Percentiles rank a stretch among this genome's conserved stretches.
Evolutionary conservation across 2,329 filamentous ascomycete genomes (phyloP).

Genomic region (Knoxdaviesia capensis): DNA sequence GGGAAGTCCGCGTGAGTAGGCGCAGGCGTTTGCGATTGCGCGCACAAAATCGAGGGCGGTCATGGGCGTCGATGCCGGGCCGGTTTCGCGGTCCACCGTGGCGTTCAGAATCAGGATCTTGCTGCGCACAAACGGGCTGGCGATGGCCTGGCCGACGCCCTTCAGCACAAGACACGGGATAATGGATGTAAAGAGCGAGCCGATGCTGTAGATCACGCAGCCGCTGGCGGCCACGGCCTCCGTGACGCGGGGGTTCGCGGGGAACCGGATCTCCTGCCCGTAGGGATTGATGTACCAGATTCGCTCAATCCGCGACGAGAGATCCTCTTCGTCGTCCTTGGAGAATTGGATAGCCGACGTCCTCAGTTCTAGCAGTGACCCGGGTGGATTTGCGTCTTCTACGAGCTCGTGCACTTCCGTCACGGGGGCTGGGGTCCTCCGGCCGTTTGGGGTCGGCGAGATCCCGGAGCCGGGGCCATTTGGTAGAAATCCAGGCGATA

Average conservation of each 20-base stretch:
- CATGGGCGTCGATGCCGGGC: conserved; percentile 43
- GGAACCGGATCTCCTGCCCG: conserved; percentile 80
- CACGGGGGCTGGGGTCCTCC: conserved; percentile 10
- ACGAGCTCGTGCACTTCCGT: conserved; percentile 39
- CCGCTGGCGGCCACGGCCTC: conserved; percentile 42
- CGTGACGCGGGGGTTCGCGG: conserved; percentile 64
- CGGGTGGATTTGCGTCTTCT: conserved; percentile 65
- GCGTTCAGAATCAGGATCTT: conserved; percentile 80
- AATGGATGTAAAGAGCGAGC: conserved; percentile 80
- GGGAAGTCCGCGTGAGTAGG: conserved; percentile 37
- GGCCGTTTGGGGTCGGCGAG: conserved; percentile 4
- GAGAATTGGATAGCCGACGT: conserved; percentile 66
- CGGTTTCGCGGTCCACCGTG: conserved; percentile 69
- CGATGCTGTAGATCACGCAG: conserved; percentile 75
- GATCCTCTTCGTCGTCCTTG: conserved; percentile 55
- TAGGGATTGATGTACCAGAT: conserved; percentile 98
- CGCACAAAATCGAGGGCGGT: conserved; percentile 64
- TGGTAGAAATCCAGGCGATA: no score
- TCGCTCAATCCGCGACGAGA: conserved; percentile 57
- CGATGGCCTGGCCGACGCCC: conserved; percentile 45
- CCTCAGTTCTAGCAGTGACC: conserved; percentile 60
- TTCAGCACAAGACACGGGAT: conserved; percentile 61
- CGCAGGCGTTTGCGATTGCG: conserved; percentile 56
- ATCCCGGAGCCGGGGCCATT: conserved; percentile 6
- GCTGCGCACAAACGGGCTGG: conserved; percentile 25